These are phyloP conservation scores for Cladosporium sphaerospermum DNA, from an alignment of 2,329 filamentous ascomycete species.

Conservation along the genomic window DNA sequence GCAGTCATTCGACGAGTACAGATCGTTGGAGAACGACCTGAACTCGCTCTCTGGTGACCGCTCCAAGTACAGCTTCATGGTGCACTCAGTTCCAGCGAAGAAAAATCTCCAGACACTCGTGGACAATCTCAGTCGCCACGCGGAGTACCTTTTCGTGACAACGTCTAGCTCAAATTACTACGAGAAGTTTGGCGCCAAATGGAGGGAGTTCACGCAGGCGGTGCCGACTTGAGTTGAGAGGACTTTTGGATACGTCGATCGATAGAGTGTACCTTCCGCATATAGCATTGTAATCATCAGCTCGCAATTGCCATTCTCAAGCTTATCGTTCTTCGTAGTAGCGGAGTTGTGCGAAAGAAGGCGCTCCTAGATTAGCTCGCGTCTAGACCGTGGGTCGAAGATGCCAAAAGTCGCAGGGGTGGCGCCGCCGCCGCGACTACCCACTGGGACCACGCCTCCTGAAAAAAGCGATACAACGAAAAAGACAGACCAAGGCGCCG, in stretches of 20 bases:
- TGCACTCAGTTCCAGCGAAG: slow-evolving; percentile 17
- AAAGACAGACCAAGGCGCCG: background rate
- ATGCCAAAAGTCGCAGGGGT: background rate
- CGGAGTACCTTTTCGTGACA: slow-evolving; percentile 17
- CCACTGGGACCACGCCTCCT: background rate
- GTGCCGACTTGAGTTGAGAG: slow-evolving; percentile 4
- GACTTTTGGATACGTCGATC: too few relatives aligned
- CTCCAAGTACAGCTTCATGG: slow-evolving; percentile 14
- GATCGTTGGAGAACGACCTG: slow-evolving; percentile 5
- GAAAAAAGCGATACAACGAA: background rate
- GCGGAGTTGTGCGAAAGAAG: too few relatives aligned
- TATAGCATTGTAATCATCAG: too few relatives aligned
- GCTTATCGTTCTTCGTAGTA: too few relatives aligned
- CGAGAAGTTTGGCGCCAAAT: slow-evolving; percentile 14
- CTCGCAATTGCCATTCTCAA: too few relatives aligned
- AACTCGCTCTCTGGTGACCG: slow-evolving; percentile 13
- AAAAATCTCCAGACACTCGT: slow-evolving; percentile 15
- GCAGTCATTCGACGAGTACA: slow-evolving; percentile 15
- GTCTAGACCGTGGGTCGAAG: background rate
- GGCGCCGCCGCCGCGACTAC: background rate
- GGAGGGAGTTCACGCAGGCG: slow-evolving; percentile 14
- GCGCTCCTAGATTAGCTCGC: background rate
- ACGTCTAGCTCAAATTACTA: slow-evolving; percentile 13
- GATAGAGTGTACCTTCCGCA: too few relatives aligned
- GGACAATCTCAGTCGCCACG: slow-evolving; percentile 12